phyloP scores from a whole-genome alignment of 1,284 basidiomycete species.

The Naganishia liquefaciens region DNA sequence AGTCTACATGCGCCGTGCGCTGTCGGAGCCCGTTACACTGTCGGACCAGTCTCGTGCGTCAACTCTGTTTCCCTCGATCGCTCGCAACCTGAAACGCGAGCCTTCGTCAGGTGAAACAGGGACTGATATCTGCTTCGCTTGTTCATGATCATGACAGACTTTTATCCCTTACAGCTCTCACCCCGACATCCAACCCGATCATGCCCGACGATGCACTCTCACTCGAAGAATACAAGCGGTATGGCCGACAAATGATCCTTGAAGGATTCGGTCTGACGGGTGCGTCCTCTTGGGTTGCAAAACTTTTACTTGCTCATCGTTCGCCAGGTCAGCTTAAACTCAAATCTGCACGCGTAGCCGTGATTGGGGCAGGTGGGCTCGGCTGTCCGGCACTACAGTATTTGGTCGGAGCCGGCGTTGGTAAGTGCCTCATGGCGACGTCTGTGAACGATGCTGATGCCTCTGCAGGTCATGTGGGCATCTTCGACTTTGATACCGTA shows the following conservation, averaged over 20 bases:
- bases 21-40: no score
- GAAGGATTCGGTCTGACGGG: conserved; percentile 83
- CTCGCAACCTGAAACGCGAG: background rate
- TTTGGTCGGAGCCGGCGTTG: conserved; percentile 86
- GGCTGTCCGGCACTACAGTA: conserved; percentile 96
- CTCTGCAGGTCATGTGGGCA: conserved; percentile 69
- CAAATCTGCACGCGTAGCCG: conserved; percentile 71
- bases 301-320: conserved; percentile 2
- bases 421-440: conserved; percentile 55
- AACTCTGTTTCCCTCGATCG: background rate
- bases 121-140: background rate
- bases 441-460: conserved; percentile 1
- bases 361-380: conserved; percentile 92
- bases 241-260: conserved; percentile 97
- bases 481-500: conserved; percentile 89
- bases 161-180: background rate
- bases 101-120: background rate
- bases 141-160: background rate
- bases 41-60: no score
- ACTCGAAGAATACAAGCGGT: conserved; percentile 75
- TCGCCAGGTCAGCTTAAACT: conserved; percentile 77
- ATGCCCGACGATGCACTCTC: conserved; percentile 40
- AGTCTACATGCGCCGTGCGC: background rate
- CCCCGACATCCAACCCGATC: background rate
- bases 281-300: conserved; percentile 45